A percentile compares a stretch with the other conserved stretches of the same genome.
Evolutionary conservation across 2,329 filamentous ascomycete genomes (phyloP).

Genomic region (Myriosclerotinia curreyana): DNA sequence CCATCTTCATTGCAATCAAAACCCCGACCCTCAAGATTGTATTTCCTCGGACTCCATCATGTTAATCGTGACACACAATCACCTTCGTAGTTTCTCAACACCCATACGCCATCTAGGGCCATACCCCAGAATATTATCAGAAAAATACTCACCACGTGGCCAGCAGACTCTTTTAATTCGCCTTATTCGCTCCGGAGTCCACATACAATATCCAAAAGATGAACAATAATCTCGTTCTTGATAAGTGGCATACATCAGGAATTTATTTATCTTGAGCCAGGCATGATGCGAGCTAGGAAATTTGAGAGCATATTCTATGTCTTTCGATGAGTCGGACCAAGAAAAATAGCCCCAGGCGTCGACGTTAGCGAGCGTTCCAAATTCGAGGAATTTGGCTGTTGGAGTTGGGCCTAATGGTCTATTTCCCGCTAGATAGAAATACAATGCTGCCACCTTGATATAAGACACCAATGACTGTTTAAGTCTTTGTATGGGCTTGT

Average conservation of each 20-base stretch:
- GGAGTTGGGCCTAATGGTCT: not conserved
- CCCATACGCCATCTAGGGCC: not conserved
- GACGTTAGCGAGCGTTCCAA: not conserved
- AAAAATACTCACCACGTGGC: not conserved
- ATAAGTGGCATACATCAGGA: not conserved
- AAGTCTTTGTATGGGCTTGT: not conserved
- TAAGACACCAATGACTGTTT: not conserved
- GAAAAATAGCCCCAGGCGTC: no score
- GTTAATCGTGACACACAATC: no score
- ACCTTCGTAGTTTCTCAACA: not conserved
- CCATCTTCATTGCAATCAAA: no score
- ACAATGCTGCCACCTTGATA: not conserved
- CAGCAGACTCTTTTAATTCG: not conserved
- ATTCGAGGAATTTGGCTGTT: not conserved
- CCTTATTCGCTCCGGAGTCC: not conserved
- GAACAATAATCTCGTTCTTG: not conserved
- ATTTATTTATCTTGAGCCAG: not conserved
- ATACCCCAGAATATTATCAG: not conserved
- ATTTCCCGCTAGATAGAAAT: not conserved
- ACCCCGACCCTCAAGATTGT: no score
- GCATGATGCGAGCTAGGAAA: not conserved
- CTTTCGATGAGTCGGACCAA: not conserved
- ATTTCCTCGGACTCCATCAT: no score
- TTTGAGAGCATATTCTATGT: not conserved
- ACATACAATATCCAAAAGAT: slow-evolving; percentile 3